These are phyloP conservation scores for Tylopilus sp. DNA, from an alignment of 1,284 basidiomycete genomes.

Conservation along the genomic window DNA sequence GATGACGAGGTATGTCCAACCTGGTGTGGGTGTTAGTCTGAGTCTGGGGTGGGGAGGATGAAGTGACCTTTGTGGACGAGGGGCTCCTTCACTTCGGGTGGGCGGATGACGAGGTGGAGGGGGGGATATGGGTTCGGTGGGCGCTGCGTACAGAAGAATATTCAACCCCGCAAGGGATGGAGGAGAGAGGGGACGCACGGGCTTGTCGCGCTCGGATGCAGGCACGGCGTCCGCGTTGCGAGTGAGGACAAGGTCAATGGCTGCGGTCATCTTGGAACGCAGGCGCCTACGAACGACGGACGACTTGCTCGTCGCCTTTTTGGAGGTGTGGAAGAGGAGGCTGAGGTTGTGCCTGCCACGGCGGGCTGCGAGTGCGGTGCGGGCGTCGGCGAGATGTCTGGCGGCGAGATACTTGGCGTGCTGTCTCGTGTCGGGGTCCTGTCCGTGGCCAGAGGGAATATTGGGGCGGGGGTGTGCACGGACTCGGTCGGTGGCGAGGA, in stretches of 20 bases:
- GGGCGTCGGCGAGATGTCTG: conserved; percentile 6
- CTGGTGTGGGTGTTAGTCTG: conserved; percentile 15
- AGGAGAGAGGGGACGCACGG: background rate
- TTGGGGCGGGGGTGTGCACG: too few species aligned
- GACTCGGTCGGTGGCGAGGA: conserved; percentile 10
- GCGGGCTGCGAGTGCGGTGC: conserved; percentile 6
- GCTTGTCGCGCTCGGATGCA: background rate
- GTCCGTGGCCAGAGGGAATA: too few species aligned
- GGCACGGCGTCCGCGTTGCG: conserved; percentile 16
- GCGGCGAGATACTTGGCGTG: background rate
- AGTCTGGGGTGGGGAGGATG: background rate
- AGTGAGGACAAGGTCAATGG: conserved; percentile 25
- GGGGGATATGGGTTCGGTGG: background rate
- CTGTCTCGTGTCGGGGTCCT: background rate
- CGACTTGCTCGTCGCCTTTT: conserved; percentile 30
- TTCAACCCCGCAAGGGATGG: background rate
- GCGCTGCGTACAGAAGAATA: background rate
- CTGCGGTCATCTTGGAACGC: conserved; percentile 25
- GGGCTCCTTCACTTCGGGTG: background rate
- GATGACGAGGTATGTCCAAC: conserved; percentile 31
- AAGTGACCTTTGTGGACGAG: conserved; percentile 20
- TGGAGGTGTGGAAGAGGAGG: conserved; percentile 25
- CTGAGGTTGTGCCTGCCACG: conserved; percentile 13
- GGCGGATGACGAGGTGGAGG: conserved; percentile 4
- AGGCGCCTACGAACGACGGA: conserved; percentile 25